Evolutionary conservation across 352 stramenopile genomes (phyloP).

Genomic region (Pythium dissotocum): DNA sequence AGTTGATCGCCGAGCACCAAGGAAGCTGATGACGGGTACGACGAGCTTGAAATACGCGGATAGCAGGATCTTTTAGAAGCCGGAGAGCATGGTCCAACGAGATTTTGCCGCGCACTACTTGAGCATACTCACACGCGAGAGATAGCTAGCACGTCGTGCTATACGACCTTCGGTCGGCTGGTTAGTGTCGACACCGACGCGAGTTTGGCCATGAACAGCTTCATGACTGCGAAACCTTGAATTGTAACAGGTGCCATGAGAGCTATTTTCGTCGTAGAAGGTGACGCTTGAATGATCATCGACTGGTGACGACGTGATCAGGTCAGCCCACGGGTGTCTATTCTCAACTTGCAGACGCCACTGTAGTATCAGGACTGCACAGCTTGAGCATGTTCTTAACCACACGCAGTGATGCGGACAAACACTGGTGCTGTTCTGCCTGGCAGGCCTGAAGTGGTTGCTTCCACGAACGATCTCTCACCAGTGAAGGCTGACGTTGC

Average conservation of each 20-base stretch:
- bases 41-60: slow-evolving; percentile 30
- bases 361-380: no score
- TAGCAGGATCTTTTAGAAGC: slow-evolving; percentile 17
- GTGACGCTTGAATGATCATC: slow-evolving; percentile 25
- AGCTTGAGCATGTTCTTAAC: no score
- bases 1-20: slow-evolving; percentile 19
- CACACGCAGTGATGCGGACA: no score
- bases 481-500: no score
- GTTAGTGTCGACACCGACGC: background rate
- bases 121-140: no score
- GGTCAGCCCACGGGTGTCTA: no score
- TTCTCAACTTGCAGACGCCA: no score
- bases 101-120: background rate
- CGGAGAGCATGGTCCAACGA: slow-evolving; percentile 11
- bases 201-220: slow-evolving; percentile 26
- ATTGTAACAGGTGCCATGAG: slow-evolving; percentile 23
- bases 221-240: slow-evolving; percentile 16
- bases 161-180: background rate
- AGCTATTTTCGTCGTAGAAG: slow-evolving; percentile 11
- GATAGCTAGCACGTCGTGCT: no score
- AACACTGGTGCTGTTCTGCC: no score
- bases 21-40: slow-evolving; percentile 22
- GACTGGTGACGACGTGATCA: slow-evolving; percentile 15
- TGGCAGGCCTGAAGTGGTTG: no score
- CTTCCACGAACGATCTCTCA: no score